Evolutionary conservation across 2,329 filamentous ascomycete species (phyloP).

Genomic region (Fusarium torreyae): DNA sequence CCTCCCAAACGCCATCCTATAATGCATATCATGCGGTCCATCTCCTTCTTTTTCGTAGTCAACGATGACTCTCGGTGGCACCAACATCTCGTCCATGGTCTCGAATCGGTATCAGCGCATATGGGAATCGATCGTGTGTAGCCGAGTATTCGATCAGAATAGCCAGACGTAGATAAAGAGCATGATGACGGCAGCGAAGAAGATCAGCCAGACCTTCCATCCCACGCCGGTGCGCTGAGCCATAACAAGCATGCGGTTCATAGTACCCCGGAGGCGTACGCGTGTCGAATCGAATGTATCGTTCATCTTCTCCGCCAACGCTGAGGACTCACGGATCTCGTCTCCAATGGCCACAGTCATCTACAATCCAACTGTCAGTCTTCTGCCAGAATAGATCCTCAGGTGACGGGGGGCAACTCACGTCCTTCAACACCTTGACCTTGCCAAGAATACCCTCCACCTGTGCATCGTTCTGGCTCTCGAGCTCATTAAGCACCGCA

Average conservation of each 20-base stretch:
- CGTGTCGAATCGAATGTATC: conserved; percentile 91
- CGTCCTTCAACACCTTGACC: conserved; percentile 90
- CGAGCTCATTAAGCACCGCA: conserved; percentile 90
- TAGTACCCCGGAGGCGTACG: conserved; percentile 86
- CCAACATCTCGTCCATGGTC: neutral
- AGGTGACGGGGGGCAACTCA: conserved; percentile 62
- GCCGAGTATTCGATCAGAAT: conserved; percentile 67
- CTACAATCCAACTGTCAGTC: conserved; percentile 59
- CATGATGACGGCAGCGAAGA: conserved; percentile 86
- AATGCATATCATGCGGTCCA: conserved; percentile 38
- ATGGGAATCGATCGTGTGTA: neutral
- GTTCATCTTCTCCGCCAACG: conserved; percentile 95
- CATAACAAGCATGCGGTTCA: conserved; percentile 98
- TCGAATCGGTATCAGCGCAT: conserved; percentile 1
- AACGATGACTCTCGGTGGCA: neutral
- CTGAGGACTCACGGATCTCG: conserved; percentile 91
- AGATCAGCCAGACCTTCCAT: conserved; percentile 94
- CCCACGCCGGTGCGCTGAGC: conserved; percentile 93
- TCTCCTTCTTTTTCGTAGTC: conserved; percentile 13
- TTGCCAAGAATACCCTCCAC: conserved; percentile 93
- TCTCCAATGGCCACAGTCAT: conserved; percentile 94
- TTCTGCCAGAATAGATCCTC: neutral
- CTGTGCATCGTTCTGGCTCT: conserved; percentile 94
- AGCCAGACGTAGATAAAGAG: conserved; percentile 96
- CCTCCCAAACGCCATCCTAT: conserved; percentile 46